Evolutionary conservation across 352 stramenopile species (phyloP).

Genomic region (Pythium aristosporum): DNA sequence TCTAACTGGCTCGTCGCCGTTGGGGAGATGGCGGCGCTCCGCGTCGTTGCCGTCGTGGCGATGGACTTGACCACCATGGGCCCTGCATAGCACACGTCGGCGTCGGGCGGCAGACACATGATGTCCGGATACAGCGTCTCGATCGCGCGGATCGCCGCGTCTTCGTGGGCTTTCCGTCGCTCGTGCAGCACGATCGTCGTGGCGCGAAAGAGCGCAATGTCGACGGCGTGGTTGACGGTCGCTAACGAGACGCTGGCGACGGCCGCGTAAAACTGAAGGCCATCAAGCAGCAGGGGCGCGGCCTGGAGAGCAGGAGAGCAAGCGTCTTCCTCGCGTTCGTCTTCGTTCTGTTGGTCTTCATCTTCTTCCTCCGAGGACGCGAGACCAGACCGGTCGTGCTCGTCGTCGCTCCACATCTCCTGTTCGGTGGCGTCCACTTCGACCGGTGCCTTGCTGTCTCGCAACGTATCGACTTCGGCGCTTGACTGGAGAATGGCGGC

Average conservation of each 20-base stretch:
- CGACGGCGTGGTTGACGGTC: constrained; percentile 37
- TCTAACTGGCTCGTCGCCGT: constrained; percentile 16
- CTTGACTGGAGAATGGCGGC: background rate
- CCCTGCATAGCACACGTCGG: constrained; percentile 4
- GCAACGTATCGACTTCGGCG: constrained; percentile 10
- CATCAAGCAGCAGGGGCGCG: constrained; percentile 29
- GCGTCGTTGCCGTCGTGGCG: background rate
- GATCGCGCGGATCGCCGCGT: constrained; percentile 59
- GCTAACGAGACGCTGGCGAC: constrained; percentile 41
- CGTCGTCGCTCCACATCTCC: no score
- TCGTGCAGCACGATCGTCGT: constrained; percentile 28
- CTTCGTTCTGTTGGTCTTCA: background rate
- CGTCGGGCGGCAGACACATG: constrained; percentile 39
- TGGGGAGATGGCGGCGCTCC: background rate
- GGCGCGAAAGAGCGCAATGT: constrained; percentile 41
- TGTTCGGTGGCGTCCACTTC: no score
- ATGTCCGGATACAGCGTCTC: constrained; percentile 65
- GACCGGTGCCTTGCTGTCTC: constrained; percentile 1
- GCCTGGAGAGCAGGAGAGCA: background rate
- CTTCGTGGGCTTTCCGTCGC: constrained; percentile 28
- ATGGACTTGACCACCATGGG: background rate
- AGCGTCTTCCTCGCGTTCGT: constrained; percentile 8
- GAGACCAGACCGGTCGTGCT: no score
- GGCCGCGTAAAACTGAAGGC: constrained; percentile 67
- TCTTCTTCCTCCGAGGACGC: constrained; percentile 5